These are phyloP conservation scores for Phytopythium helicoides DNA, from an alignment of 352 stramenopile genomes.

Conservation along the genomic window DNA sequence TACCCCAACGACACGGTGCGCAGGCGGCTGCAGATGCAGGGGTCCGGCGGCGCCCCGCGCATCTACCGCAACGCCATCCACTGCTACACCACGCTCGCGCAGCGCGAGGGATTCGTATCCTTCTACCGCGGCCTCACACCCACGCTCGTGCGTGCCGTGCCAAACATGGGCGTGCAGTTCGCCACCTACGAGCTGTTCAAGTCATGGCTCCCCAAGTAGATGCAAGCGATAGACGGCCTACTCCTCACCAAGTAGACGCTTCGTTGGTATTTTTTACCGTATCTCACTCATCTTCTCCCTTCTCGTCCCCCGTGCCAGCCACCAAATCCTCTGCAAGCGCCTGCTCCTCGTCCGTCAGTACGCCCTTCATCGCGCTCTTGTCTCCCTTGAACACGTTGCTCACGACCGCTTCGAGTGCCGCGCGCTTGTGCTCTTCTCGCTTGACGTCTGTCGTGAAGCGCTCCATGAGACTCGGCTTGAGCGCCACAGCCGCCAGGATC, in stretches of 20 bases:
- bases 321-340: slow-evolving; percentile 55
- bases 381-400: slow-evolving; percentile 74
- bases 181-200: slow-evolving; percentile 84
- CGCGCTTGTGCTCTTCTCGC: slow-evolving; percentile 66
- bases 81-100: slow-evolving; percentile 70
- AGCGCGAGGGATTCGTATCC: slow-evolving; percentile 58
- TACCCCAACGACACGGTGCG: slow-evolving; percentile 90
- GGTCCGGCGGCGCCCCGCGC: slow-evolving; percentile 46
- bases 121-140: slow-evolving; percentile 77
- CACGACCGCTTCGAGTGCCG: slow-evolving; percentile 64
- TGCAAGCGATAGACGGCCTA: slow-evolving; percentile 5
- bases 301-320: slow-evolving; percentile 23
- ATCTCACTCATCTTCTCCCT: slow-evolving; percentile 4
- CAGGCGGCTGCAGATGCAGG: slow-evolving; percentile 85
- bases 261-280: no score
- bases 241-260: no score
- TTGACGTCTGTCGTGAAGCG: slow-evolving; percentile 66
- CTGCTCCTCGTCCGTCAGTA: slow-evolving; percentile 68
- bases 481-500: slow-evolving; percentile 39
- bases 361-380: slow-evolving; percentile 50
- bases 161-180: slow-evolving; percentile 88
- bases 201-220: slow-evolving; percentile 23
- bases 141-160: slow-evolving; percentile 81
- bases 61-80: slow-evolving; percentile 75
- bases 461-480: slow-evolving; percentile 70